Percentiles rank a stretch among this genome's conserved stretches.
These are phyloP conservation scores for Daldinia sp. DNA, from an alignment of 2,329 filamentous ascomycete species.

Conservation along the genomic window DNA sequence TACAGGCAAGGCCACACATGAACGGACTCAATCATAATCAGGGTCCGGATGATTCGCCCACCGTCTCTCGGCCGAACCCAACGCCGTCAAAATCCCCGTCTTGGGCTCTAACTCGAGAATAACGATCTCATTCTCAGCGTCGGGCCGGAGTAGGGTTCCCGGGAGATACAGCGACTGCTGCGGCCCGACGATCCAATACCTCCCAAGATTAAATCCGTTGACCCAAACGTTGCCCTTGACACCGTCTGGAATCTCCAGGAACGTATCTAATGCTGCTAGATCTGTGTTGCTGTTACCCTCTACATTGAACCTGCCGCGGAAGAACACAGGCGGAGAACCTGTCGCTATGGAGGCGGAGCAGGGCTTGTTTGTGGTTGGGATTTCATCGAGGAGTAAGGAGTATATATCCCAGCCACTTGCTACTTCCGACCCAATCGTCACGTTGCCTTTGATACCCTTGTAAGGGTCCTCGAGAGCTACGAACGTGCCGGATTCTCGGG, in stretches of 20 bases:
- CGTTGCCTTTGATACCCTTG: conserved; percentile 56
- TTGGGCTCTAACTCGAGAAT: conserved; percentile 55
- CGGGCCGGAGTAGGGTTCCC: conserved; percentile 48
- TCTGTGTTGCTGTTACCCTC: conserved; percentile 42
- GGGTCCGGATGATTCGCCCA: conserved; percentile 47
- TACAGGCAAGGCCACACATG: too few relatives aligned
- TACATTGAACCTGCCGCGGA: conserved; percentile 45
- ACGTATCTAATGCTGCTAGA: conserved; percentile 45
- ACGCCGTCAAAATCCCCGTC: conserved; percentile 34
- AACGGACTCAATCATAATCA: conserved; percentile 36
- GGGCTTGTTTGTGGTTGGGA: conserved; percentile 23
- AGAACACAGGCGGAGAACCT: conserved; percentile 43
- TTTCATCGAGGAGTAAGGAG: conserved; percentile 48
- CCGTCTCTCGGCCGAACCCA: conserved; percentile 38
- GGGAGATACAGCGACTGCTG: conserved; percentile 59
- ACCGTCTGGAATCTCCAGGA: conserved; percentile 51
- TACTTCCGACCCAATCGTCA: conserved; percentile 49
- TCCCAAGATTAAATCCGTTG: conserved; percentile 55
- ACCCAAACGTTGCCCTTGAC: conserved; percentile 57
- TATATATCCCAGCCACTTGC: conserved; percentile 53
- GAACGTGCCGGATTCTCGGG: conserved; percentile 44
- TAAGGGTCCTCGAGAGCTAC: conserved; percentile 52
- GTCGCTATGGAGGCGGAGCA: background rate
- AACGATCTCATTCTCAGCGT: conserved; percentile 51
- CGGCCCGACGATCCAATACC: conserved; percentile 58